Base-by-base conservation (phyloP, 1,139 yeast species). In the Geotrichum siamense region DNA sequence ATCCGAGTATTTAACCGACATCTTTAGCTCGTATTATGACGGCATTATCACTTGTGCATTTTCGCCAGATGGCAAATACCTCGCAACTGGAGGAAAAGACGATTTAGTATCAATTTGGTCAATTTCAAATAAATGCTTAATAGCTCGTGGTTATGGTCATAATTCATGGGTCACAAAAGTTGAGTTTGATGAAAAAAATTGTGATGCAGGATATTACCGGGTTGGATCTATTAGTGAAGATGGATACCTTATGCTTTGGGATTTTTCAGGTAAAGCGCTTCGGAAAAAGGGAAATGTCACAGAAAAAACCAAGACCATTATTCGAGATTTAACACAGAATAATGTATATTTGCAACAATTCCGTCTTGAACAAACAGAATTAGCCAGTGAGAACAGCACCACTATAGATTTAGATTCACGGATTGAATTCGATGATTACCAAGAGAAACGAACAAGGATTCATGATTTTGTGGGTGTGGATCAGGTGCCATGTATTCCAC, bases 181-280 rank as follows among this genome's bases (percentile, higher is more conserved):
- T 2, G 56, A 63, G 26, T 67, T 75, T 51, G 78, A 73, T 50
- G 62, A 64, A 9, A 61, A 56, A 60, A 58, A 49, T 34, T 55
- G 59, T 32, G 67, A 67, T 43, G 55, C 55, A 53, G 19, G 26
- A 3, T 53, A 47, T 21, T 83, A 83, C 59, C 69, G 81, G 45
- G 61, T 83, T 29, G 75, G 82, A 1, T 71, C 82, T 33, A 79
- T 79, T 48, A 87, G 89, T 1, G 79, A 74, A 54, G 94, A 83
- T 57, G 86, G 87, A 0, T 71, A 72, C 45, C 63, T 82, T 6
- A 62, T 79, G 28, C 64, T 81, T 25, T 83, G 89, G 85, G 93
- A 83, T 54, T 80, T 83, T 58, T 76, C 78, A 43, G 81, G 82
- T 34, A 74, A 79, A 10, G 60, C 82, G 36, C 58, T 57, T 16